Percentiles rank a stretch among this genome's conserved stretches.
Evolutionary conservation across 2,329 filamentous ascomycete species (phyloP).

Genomic region (Sphaerulina musiva): DNA sequence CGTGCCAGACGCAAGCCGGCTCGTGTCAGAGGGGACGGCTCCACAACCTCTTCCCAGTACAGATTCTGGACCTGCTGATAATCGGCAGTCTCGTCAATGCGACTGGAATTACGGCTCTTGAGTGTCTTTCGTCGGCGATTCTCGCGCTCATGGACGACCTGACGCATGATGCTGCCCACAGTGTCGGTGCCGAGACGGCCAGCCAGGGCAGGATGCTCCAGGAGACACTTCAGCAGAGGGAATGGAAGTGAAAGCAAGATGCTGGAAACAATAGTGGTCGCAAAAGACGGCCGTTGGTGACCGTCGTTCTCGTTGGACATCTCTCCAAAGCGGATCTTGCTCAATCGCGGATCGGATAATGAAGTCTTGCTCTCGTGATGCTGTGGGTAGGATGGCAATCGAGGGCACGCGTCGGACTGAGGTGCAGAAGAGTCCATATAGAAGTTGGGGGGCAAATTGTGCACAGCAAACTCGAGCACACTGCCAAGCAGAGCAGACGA

Average conservation of each 20-base stretch:
- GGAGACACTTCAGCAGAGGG: constrained; percentile 56
- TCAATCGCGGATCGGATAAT: constrained; percentile 49
- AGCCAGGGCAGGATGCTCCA: constrained; percentile 56
- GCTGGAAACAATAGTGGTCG: constrained; percentile 54
- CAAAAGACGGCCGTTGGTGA: constrained; percentile 30
- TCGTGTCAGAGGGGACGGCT: constrained; percentile 32
- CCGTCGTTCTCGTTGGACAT: constrained; percentile 46
- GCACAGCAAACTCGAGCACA: constrained; percentile 54
- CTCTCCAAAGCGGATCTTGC: constrained; percentile 66
- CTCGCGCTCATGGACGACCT: constrained; percentile 42
- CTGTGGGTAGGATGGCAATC: constrained; percentile 35
- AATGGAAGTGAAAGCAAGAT: constrained; percentile 66
- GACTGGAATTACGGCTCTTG: constrained; percentile 16
- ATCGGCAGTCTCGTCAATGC: constrained; percentile 9
- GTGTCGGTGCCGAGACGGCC: constrained; percentile 37
- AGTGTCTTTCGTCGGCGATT: constrained; percentile 28
- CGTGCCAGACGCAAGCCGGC: constrained; percentile 35
- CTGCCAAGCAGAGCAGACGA: constrained; percentile 51
- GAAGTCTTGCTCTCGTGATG: constrained; percentile 32
- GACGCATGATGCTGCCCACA: constrained; percentile 37
- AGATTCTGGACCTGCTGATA: constrained; percentile 23
- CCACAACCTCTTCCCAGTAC: constrained; percentile 35
- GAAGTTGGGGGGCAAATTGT: constrained; percentile 56
- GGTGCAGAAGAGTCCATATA: constrained; percentile 49
- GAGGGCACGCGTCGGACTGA: constrained; percentile 43